Evolutionary conservation across 176 grass and related monocot genomes (phyloP).

Genomic region (barley (Hordeum vulgare)): DNA sequence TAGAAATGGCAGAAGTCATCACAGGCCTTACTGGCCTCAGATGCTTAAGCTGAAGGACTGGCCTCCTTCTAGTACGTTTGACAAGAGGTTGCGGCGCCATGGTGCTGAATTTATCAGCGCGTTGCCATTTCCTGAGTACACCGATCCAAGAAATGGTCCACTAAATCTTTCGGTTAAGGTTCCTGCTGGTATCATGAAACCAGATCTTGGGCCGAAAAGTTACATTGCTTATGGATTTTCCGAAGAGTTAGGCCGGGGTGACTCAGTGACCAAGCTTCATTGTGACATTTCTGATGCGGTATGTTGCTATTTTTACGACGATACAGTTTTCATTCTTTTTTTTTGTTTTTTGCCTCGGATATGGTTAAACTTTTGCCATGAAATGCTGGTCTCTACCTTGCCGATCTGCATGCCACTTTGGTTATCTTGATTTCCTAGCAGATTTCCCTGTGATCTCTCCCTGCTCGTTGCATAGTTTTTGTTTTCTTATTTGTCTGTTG

Average conservation of each 20-base stretch:
- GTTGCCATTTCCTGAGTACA: conserved; percentile 88
- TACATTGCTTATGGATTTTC: conserved; percentile 80
- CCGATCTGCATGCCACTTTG: not conserved
- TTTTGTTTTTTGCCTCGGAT: not conserved
- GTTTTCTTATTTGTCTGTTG: not conserved
- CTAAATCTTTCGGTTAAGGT: conserved; percentile 75
- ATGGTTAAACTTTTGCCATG: not conserved
- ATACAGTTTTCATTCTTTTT: too few relatives aligned
- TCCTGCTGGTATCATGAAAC: conserved; percentile 45
- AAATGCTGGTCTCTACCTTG: not conserved
- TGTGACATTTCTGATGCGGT: conserved; percentile 88
- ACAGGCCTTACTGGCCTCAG: conserved; percentile 38
- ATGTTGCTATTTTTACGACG: not conserved
- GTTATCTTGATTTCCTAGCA: not conserved
- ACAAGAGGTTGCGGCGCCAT: conserved; percentile 70
- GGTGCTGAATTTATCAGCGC: conserved; percentile 70
- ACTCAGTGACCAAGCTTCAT: conserved; percentile 95
- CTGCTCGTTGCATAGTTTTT: not conserved
- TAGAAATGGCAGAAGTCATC: conserved; percentile 34
- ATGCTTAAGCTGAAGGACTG: conserved; percentile 85
- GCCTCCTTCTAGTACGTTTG: conserved; percentile 70
- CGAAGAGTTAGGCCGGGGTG: conserved; percentile 63
- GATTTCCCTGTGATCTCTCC: not conserved
- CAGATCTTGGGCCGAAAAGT: conserved; percentile 77
- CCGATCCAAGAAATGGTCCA: conserved; percentile 58